Evolutionary conservation across 2,329 filamentous ascomycete genomes (phyloP).

Genomic region (Grosmannia clavigera): DNA sequence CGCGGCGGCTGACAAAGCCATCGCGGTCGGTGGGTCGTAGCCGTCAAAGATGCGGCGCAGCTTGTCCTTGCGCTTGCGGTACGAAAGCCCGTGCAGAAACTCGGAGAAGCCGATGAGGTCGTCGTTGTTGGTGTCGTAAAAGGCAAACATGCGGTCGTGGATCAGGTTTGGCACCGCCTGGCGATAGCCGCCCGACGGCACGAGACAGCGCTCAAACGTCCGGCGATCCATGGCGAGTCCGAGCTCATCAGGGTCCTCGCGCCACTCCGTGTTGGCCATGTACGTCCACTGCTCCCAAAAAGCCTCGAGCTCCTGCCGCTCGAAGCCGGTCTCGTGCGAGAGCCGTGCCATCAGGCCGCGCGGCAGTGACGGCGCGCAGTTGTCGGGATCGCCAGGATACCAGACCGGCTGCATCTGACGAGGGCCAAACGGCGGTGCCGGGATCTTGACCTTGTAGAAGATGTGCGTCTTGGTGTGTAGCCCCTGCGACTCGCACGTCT

Average conservation of each 20-base stretch:
- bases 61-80: constrained; percentile 33
- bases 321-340: constrained; percentile 62
- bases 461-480: constrained; percentile 82
- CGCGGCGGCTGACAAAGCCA: constrained; percentile 71
- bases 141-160: constrained; percentile 91
- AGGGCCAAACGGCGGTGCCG: constrained; percentile 71
- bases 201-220: constrained; percentile 84
- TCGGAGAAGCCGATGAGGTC: constrained; percentile 86
- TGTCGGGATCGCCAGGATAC: constrained; percentile 78
- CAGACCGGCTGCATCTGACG: constrained; percentile 71
- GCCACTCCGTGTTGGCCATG: constrained; percentile 76
- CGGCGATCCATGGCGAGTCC: constrained; percentile 78
- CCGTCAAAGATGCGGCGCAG: constrained; percentile 44
- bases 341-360: constrained; percentile 55
- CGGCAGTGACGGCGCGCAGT: constrained; percentile 54
- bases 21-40: constrained; percentile 85
- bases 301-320: constrained; percentile 79
- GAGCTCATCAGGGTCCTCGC: constrained; percentile 65
- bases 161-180: constrained; percentile 77
- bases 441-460: constrained; percentile 91
- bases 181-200: constrained; percentile 69
- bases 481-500: constrained; percentile 72
- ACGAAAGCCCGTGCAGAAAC: constrained; percentile 73
- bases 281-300: constrained; percentile 96
- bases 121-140: constrained; percentile 87